Evolutionary conservation across 176 grass and related monocot species (phyloP), one percentile per base, ranked within the genome.

Genomic region (Ensete ventricosum): DNA sequence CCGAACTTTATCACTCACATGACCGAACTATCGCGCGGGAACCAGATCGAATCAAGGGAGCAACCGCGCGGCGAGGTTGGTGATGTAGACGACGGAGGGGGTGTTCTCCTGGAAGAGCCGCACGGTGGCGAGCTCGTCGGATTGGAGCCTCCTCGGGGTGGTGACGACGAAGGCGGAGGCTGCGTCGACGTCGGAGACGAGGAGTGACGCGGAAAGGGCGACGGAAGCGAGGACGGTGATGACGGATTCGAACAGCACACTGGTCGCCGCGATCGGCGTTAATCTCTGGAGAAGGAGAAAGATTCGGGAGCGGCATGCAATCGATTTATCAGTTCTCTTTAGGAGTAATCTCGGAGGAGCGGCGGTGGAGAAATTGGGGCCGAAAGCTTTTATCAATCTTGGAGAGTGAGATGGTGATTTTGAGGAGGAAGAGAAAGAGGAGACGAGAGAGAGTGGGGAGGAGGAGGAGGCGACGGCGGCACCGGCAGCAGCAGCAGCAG

Each of bases 31-130:
- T 48, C 19, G 11, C 27, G n/a, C 54, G 19, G 3, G 8, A 63
- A 50, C 17, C 3, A 19, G 8, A 60, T 55, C 64, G 19, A 71
- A 50, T 23, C 53, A 1, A 25, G 14, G 48, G 24, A 34, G 52
- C 72, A 55, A 92, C 94, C 90, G 86, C 22, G 81, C 86, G 58
- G 95, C 95, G 71, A 99, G 80, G 76, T 99, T 99, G 53, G 95
- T 99, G 84, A 99, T 99, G 85, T 99, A 99, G 73, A 99, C 95
- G 17, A 99, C 95, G 83, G 95, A 99, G 17, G 95, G 95, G 14
- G 95, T 94, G 81, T 91, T 94, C 81, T 91, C 90, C 80, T 99
- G 88, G 90, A 99, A 99, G 58, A 99, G 86, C 71, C 81, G 86
- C 66, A 99, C 90, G 53, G 95, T 99, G 64, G 95, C 86, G 50